Conservation (phyloP, 371 early-diverging fungal genomes). For the Syncephalastrum racemosum region DNA sequence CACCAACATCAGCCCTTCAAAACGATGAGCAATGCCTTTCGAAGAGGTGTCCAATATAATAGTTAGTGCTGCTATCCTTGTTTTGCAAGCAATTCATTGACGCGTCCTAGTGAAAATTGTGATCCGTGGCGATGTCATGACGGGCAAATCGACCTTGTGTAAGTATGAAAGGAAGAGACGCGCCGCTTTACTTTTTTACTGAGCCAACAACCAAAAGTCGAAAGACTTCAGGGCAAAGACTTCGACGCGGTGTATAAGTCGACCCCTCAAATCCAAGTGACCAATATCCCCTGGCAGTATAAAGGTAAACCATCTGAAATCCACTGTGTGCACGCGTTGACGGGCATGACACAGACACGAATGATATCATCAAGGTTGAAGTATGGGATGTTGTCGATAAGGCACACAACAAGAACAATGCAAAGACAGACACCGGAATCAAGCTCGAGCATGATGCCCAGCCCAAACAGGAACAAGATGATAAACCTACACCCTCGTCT, state of each 20-base stretch:
- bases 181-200: slow-evolving; percentile 3
- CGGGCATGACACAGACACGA: slow-evolving; percentile 35
- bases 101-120: slow-evolving; percentile 58
- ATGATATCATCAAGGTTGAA: slow-evolving; percentile 68
- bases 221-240: slow-evolving; percentile 57
- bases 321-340: neutral
- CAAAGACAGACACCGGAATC: slow-evolving; percentile 28
- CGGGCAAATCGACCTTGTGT: slow-evolving; percentile 66
- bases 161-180: slow-evolving; percentile 17
- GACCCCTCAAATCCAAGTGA: slow-evolving; percentile 67
- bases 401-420: slow-evolving; percentile 35
- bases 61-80: slow-evolving; percentile 26
- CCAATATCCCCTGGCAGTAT: slow-evolving; percentile 69
- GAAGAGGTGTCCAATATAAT: slow-evolving; percentile 58
- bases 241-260: slow-evolving; percentile 52
- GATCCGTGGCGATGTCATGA: slow-evolving; percentile 66
- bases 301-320: slow-evolving; percentile 34
- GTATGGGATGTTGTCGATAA: slow-evolving; percentile 74
- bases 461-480: slow-evolving; percentile 9
- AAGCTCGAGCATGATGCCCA: slow-evolving; percentile 40
- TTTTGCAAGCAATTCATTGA: neutral
- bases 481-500: slow-evolving; percentile 2
- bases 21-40: slow-evolving; percentile 47
- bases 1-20: slow-evolving; percentile 32
- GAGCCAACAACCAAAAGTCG: slow-evolving; percentile 35